A percentile compares a stretch with the other conserved stretches of the same genome.
Evolutionary conservation across 495 filamentous ascomycete genomes (phyloP).

Genomic region (Schizothecium vesticola): DNA sequence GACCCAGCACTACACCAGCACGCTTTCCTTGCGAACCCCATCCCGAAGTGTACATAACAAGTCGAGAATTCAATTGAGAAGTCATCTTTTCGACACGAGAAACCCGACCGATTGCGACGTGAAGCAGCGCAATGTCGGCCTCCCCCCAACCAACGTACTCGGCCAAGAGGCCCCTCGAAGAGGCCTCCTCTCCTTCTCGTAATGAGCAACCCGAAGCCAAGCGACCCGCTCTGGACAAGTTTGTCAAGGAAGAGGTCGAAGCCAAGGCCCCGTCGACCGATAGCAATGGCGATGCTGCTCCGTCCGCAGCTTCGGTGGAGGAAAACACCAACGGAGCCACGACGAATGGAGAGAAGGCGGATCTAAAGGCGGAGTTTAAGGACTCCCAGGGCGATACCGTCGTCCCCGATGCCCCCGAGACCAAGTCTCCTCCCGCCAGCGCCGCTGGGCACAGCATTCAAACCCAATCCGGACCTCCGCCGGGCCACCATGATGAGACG

Average conservation of each 20-base stretch:
- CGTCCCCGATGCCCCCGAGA: conserved; percentile 62
- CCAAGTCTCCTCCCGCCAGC: conserved; percentile 41
- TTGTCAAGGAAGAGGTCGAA: conserved; percentile 53
- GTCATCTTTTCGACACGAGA: conserved; percentile 31
- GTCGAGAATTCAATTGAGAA: conserved; percentile 46
- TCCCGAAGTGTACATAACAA: conserved; percentile 73
- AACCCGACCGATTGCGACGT: conserved; percentile 23
- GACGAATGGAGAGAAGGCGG: conserved; percentile 50
- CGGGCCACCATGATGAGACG: conserved; percentile 68
- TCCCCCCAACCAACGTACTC: conserved; percentile 52
- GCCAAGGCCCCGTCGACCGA: conserved; percentile 34
- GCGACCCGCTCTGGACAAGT: conserved; percentile 91
- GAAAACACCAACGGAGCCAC: conserved; percentile 40
- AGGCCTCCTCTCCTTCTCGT: conserved; percentile 88
- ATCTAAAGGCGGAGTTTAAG: conserved; percentile 53
- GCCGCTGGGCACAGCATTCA: conserved; percentile 41
- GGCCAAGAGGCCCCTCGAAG: conserved; percentile 92
- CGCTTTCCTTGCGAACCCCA: conserved; percentile 77
- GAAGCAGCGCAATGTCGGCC: conserved; percentile 47
- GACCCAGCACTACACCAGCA: conserved; percentile 65
- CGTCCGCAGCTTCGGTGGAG: conserved; percentile 21
- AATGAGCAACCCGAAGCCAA: conserved; percentile 96
- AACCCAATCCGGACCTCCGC: conserved; percentile 23
- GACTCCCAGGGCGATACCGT: conserved; percentile 60
- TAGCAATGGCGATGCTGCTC: conserved; percentile 33